A percentile compares a stretch with the other conserved stretches of the same genome.
Evolutionary conservation across 2,329 filamentous ascomycete species (phyloP).

Genomic region (Didymella glomerata): DNA sequence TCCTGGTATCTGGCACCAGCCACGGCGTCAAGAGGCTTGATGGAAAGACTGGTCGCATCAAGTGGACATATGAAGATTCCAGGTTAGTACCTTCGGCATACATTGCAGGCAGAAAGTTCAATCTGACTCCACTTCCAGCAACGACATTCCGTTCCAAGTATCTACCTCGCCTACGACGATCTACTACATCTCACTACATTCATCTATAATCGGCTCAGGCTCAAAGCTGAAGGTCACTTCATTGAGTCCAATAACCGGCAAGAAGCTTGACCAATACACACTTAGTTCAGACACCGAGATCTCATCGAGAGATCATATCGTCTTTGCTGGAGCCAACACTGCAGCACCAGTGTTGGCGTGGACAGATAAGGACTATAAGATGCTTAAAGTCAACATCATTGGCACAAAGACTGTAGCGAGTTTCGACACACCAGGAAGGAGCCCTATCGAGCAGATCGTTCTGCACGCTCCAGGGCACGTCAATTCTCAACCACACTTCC

Average conservation of each 20-base stretch:
- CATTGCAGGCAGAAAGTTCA: neutral
- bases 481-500: slow-evolving; percentile 80
- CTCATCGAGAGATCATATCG: slow-evolving; percentile 67
- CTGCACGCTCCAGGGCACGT: slow-evolving; percentile 78
- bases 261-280: slow-evolving; percentile 73
- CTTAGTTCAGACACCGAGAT: slow-evolving; percentile 80
- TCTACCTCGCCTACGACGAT: slow-evolving; percentile 73
- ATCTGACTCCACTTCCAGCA: slow-evolving; percentile 54
- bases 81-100: slow-evolving; percentile 51
- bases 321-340: slow-evolving; percentile 79
- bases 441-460: slow-evolving; percentile 60
- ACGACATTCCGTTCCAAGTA: slow-evolving; percentile 77
- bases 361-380: slow-evolving; percentile 69
- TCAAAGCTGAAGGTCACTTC: slow-evolving; percentile 79
- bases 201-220: slow-evolving; percentile 65
- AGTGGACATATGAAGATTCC: slow-evolving; percentile 79
- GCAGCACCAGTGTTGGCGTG: slow-evolving; percentile 78
- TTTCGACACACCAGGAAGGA: slow-evolving; percentile 54
- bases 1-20: slow-evolving; percentile 67
- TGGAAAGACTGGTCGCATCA: slow-evolving; percentile 73
- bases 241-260: slow-evolving; percentile 77
- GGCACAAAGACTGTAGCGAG: slow-evolving; percentile 56
- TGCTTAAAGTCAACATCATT: slow-evolving; percentile 76
- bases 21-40: slow-evolving; percentile 75
- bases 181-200: slow-evolving; percentile 79